A percentile compares a stretch with the other conserved stretches of the same genome.
phyloP scores from a whole-genome alignment of 139 green algal genomes.

The Eudorina sp. region DNA sequence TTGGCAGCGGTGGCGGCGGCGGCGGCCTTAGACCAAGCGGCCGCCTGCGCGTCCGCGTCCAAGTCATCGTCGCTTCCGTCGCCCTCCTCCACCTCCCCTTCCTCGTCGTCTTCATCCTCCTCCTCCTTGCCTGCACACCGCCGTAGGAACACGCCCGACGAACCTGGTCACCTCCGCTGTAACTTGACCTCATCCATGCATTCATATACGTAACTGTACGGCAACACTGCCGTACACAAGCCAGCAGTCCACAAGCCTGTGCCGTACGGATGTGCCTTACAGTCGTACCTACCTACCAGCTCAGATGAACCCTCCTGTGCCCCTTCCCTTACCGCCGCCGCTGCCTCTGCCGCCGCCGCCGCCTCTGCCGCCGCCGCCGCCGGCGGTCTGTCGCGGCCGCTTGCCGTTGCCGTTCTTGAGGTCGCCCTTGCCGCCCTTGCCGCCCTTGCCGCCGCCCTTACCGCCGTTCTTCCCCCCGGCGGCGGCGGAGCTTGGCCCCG shows the following conservation, averaged over 20 bases:
- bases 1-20: slow-evolving; percentile 16
- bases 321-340: too few relatives aligned
- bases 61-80: slow-evolving; percentile 28
- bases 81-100: slow-evolving; percentile 19
- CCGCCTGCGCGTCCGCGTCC: not conserved
- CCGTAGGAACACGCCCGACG: too few relatives aligned
- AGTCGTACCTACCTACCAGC: too few relatives aligned
- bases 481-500: not conserved
- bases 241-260: too few relatives aligned
- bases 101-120: slow-evolving; percentile 16
- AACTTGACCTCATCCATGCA: too few relatives aligned
- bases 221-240: too few relatives aligned
- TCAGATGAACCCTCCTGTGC: too few relatives aligned
- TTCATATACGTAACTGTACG: too few relatives aligned
- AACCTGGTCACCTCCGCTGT: too few relatives aligned
- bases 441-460: not conserved
- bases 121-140: not conserved
- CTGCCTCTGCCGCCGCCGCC: too few relatives aligned
- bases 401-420: slow-evolving; percentile 26
- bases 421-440: not conserved
- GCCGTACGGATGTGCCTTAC: too few relatives aligned
- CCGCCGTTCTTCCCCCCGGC: not conserved
- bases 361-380: too few relatives aligned
- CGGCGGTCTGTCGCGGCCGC: not conserved
- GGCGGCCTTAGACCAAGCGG: not conserved